Conservation (phyloP, 495 filamentous ascomycete genomes). For the Penicillium diatomitis region DNA sequence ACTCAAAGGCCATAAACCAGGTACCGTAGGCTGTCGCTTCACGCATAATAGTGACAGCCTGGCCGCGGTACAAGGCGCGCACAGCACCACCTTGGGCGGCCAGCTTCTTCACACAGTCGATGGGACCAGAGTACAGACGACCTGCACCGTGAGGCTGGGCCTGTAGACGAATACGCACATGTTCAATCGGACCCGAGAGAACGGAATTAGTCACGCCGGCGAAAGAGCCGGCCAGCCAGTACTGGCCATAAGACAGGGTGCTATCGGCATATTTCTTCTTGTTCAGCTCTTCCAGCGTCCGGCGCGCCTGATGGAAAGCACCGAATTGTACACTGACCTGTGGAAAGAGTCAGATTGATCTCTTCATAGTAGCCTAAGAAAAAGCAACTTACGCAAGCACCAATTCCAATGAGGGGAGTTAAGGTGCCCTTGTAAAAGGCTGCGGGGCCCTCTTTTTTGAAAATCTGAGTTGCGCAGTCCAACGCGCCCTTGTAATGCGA, state of each 20-base stretch:
- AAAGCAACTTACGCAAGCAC: slow-evolving; percentile 65
- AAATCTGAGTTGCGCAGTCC: slow-evolving; percentile 73
- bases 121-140: slow-evolving; percentile 72
- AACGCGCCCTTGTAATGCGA: slow-evolving; percentile 70
- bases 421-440: slow-evolving; percentile 99
- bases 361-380: background rate
- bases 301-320: slow-evolving; percentile 86
- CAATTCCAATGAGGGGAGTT: slow-evolving; percentile 92
- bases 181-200: slow-evolving; percentile 89
- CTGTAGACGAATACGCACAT: slow-evolving; percentile 94
- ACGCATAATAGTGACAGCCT: slow-evolving; percentile 74
- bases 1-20: slow-evolving; percentile 95
- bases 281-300: slow-evolving; percentile 71
- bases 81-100: slow-evolving; percentile 54
- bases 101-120: slow-evolving; percentile 86
- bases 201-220: slow-evolving; percentile 85
- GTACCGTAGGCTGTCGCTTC: slow-evolving; percentile 92
- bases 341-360: slow-evolving; percentile 4
- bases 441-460: slow-evolving; percentile 73
- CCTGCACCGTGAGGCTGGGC: slow-evolving; percentile 83
- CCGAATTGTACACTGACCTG: slow-evolving; percentile 92
- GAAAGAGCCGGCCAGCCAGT: slow-evolving; percentile 84
- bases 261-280: slow-evolving; percentile 40
- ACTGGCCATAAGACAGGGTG: slow-evolving; percentile 67
- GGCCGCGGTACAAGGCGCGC: slow-evolving; percentile 74